phyloP scores from a whole-genome alignment of 2,329 filamentous ascomycete genomes.

The Didymella lethalis region DNA sequence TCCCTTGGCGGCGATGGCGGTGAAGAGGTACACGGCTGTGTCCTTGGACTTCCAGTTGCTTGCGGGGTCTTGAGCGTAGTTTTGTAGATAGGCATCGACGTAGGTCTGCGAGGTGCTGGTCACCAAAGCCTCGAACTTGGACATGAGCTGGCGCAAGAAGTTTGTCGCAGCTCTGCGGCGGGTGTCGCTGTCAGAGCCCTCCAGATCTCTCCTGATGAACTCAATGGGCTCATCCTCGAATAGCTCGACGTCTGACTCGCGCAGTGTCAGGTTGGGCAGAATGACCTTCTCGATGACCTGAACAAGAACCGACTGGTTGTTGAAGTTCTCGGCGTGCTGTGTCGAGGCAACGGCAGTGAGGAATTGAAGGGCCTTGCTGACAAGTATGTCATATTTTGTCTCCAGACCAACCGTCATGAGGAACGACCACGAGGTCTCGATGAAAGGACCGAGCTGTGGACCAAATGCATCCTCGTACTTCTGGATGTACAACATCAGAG shows the following conservation, averaged over 20 bases:
- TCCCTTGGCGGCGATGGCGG: conserved; percentile 92
- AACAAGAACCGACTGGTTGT: conserved; percentile 77
- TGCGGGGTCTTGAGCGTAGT: conserved; percentile 70
- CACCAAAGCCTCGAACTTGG: conserved; percentile 85
- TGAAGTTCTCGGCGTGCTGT: conserved; percentile 84
- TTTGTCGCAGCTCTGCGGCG: conserved; percentile 91
- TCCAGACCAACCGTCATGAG: conserved; percentile 85
- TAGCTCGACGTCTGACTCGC: conserved; percentile 92
- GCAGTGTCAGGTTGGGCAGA: conserved; percentile 86
- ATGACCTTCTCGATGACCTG: conserved; percentile 97
- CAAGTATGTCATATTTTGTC: conserved; percentile 91
- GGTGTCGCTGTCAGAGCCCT: conserved; percentile 96
- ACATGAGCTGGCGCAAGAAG: conserved; percentile 87
- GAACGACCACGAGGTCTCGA: conserved; percentile 88
- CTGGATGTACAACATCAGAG: conserved; percentile 85
- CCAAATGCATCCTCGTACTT: conserved; percentile 97
- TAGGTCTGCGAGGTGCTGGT: conserved; percentile 88
- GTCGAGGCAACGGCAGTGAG: conserved; percentile 84
- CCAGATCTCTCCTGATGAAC: conserved; percentile 92
- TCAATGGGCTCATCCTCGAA: conserved; percentile 99
- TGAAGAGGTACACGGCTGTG: conserved; percentile 95
- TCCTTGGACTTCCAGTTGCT: conserved; percentile 97
- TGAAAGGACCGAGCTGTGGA: conserved; percentile 79
- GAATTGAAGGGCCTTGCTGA: conserved; percentile 94
- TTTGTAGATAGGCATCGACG: conserved; percentile 80